Evolutionary conservation across 148 eudicot species (phyloP), one percentile per base, ranked within the genome.

Genomic region (Cornus kousa): DNA sequence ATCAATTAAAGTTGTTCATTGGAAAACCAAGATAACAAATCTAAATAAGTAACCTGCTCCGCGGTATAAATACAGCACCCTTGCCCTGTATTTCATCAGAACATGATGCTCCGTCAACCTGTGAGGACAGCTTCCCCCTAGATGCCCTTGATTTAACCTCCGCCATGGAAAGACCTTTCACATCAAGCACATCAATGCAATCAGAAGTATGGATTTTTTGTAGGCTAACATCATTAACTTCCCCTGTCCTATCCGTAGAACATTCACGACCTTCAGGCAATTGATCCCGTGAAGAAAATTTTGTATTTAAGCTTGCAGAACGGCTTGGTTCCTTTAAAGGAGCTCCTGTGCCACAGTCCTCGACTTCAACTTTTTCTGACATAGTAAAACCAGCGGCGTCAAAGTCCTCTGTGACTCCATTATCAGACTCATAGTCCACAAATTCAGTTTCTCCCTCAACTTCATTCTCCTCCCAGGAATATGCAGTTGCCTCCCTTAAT

Each of bases 351-450:
- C 72, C 67, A 14, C 53, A 60, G 71, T 40, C 79, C 73, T 66
- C 11, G 62, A 17, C 9, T 62, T 62, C 81, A 35, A 78, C 72
- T 59, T 81, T 77, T 35, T 81, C 91, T 71, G 89, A 83, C 70
- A 77, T 46, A 71, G 80, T 81, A 37, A 78, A 74, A 80, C 82
- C 86, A 77, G 65, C 78, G 74, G 83, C 88, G 73, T 81, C 85
- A 82, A 84, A 77, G 53, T 85, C 86, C 60, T 78, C 79, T 20
- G 71, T 86, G 65, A 77, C 88, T 78, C 82, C 78, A 71, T 82
- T 85, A 83, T 88, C 90, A 80, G 85, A 85, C 71, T 86, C 91
- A 80, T 87, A 90, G 78, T 88, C 89, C 53, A 87, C 88, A 74
- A 78, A 88, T 75, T 91, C 94, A 82, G 77, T 81, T 79, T 91